Evolutionary conservation across 139 green algal species (phyloP), one percentile per base, ranked within the genome.

Genomic region (Chlamydomonas sp.): DNA sequence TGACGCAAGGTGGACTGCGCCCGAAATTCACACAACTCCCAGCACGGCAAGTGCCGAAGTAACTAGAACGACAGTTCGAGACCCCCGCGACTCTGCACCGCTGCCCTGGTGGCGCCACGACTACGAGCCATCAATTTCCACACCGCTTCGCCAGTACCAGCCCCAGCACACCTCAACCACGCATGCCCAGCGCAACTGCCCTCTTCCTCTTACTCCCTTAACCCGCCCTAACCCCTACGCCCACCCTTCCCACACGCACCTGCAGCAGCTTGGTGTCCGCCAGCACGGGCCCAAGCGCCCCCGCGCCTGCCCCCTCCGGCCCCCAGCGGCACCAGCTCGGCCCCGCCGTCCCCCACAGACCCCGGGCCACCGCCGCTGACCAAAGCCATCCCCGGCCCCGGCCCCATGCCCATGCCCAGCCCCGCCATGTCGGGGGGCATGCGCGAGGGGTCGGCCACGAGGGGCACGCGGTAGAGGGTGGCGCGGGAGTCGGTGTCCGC

Each of bases 401-500:
- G 10, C 4, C 72, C 14, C 8, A 12, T 74, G 14, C 14, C 4
- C 10, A n/a, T 77, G 10, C 72, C 60, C n/a, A n/a, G n/a, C 64
- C 64, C 78, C 78, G 49, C 57, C 4, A 62, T 5, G 49, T 77
- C 49, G 14, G 79, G 63, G 20, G 78, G 7, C 58, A 85, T 17
- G 68, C 78, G 68, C 0, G 20, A 4, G 16, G 80, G 80, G 67
- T 85, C 80, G 9, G 80, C 31, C 58, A 80, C 82, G 49, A 87
- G 82, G 9, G 82, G 82, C 82, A 80, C 17, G 10, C 62, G 82
- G 82, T 71, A 87, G n/a, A 87, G 72, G 61, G 20, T 10, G 58
- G 82, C 71, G 72, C 82, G 82, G 60, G 80, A 62, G 69, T 87
- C 82, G 71, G 69, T 3, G 82, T 87, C 82, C 0, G 82, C 82